These are phyloP conservation scores for Rhizomucor pusillus DNA, from an alignment of 371 early-diverging fungal species.

Conservation along the genomic window DNA sequence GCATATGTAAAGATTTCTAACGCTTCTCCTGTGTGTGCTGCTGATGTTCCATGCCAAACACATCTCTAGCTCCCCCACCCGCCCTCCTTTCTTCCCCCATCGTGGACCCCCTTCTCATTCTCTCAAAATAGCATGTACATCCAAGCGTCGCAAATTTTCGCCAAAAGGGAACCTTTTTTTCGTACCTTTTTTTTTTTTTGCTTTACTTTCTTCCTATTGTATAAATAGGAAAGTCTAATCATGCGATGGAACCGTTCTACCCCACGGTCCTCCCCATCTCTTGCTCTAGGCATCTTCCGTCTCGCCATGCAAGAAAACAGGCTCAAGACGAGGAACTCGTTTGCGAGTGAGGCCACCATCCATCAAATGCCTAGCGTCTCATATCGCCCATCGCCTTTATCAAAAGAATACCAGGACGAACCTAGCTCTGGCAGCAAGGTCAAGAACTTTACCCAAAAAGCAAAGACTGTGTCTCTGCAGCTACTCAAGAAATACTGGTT, in stretches of 20 bases:
- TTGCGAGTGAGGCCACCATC: constrained; percentile 11
- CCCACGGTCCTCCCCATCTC: constrained; percentile 7
- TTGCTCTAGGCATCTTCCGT: constrained; percentile 7
- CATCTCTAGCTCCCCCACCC: not conserved
- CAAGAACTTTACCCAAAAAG: not conserved
- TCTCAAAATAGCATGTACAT: not conserved
- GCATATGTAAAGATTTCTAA: not conserved
- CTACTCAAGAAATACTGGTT: constrained; percentile 46
- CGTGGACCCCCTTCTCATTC: not conserved
- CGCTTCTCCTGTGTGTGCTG: not conserved
- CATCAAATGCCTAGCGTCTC: not conserved
- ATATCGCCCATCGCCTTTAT: not conserved
- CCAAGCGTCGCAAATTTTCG: not conserved
- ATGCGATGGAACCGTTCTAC: constrained; percentile 4
- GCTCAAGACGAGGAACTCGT: constrained; percentile 6
- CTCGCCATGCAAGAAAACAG: constrained; percentile 9
- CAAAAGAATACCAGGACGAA: constrained; percentile 1
- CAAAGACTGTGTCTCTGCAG: not conserved
- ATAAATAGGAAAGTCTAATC: constrained; percentile 1
- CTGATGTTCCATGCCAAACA: not conserved
- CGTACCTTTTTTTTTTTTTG: not conserved
- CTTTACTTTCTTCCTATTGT: not conserved
- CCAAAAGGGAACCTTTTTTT: not conserved
- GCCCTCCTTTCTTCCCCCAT: not conserved
- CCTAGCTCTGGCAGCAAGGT: not conserved